Percentiles rank a stretch among this genome's conserved stretches.
phyloP scores from a whole-genome alignment of 2,329 filamentous ascomycete species.

The Pyrenochaeta sp. region DNA sequence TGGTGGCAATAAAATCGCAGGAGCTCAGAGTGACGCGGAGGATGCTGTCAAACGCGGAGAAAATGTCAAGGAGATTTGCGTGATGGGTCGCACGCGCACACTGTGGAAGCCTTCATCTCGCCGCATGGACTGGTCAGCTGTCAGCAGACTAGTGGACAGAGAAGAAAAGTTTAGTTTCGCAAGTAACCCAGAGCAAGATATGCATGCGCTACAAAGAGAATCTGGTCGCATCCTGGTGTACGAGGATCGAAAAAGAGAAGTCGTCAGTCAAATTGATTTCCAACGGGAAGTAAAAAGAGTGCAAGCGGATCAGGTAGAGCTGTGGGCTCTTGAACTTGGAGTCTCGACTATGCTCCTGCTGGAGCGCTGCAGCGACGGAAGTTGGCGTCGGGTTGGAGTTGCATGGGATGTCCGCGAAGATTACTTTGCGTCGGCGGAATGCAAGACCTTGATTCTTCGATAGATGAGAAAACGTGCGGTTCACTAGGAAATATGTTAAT shows the following conservation, averaged over 20 bases:
- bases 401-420: slow-evolving; percentile 16
- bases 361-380: slow-evolving; percentile 4
- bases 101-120: slow-evolving; percentile 6
- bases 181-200: slow-evolving; percentile 9
- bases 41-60: slow-evolving; percentile 7
- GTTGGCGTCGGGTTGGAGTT: slow-evolving; percentile 9
- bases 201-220: slow-evolving; percentile 5
- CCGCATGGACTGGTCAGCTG: slow-evolving; percentile 6
- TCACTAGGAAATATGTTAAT: not conserved
- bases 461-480: not conserved
- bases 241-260: slow-evolving; percentile 11
- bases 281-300: slow-evolving; percentile 3
- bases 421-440: slow-evolving; percentile 6
- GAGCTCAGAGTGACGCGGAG: not conserved
- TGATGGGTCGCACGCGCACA: slow-evolving; percentile 6
- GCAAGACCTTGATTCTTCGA: not conserved
- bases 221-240: slow-evolving; percentile 14
- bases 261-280: slow-evolving; percentile 17
- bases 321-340: slow-evolving; percentile 12
- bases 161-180: slow-evolving; percentile 15
- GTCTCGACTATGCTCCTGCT: slow-evolving; percentile 7
- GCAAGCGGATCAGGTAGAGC: slow-evolving; percentile 4
- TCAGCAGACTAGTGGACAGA: slow-evolving; percentile 7
- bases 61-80: slow-evolving; percentile 5
- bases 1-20: not conserved